Conservation (phyloP, 352 stramenopile species). For the Globisporangium takayamanum region DNA sequence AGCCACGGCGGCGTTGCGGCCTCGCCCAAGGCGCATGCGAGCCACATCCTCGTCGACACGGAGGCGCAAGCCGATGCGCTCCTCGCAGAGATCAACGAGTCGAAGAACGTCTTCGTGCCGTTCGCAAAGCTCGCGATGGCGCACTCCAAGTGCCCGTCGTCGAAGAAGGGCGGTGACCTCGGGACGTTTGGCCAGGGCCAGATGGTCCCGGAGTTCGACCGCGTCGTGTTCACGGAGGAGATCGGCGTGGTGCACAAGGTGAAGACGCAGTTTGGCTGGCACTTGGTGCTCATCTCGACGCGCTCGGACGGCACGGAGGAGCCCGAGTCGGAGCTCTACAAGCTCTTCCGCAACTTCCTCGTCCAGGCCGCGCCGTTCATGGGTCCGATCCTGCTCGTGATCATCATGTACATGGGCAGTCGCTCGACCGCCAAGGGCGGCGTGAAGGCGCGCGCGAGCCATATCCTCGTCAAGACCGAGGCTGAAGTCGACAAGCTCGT, state of each 20-base stretch:
- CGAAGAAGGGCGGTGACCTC: conserved; percentile 58
- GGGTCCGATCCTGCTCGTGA: conserved; percentile 39
- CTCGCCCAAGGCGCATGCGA: conserved; percentile 42
- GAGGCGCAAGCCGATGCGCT: conserved; percentile 58
- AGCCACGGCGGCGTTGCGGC: conserved; percentile 4
- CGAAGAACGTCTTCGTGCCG: conserved; percentile 45
- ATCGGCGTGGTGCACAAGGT: conserved; percentile 78
- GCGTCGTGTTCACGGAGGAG: conserved; percentile 60
- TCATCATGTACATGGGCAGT: conserved; percentile 39
- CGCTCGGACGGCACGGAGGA: conserved; percentile 36
- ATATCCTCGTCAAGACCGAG: conserved; percentile 72
- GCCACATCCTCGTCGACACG: conserved; percentile 76
- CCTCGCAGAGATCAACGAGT: conserved; percentile 38
- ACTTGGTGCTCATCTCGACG: conserved; percentile 52
- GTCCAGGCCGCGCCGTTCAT: conserved; percentile 48
- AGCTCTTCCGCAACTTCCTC: conserved; percentile 23
- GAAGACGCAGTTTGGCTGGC: conserved; percentile 74
- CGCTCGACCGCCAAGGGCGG: conserved; percentile 18
- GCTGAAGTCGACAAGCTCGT: conserved; percentile 46
- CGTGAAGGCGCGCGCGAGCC: conserved; percentile 47
- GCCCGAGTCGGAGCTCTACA: conserved; percentile 25
- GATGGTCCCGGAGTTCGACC: conserved; percentile 76
- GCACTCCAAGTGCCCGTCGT: conserved; percentile 69
- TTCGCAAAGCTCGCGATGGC: conserved; percentile 63
- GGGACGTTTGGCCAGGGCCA: conserved; percentile 64